A percentile compares a stretch with the other conserved stretches of the same genome.
These are phyloP conservation scores for Lactuca saligna DNA, from an alignment of 129 eudicot genomes.

Conservation along the genomic window DNA sequence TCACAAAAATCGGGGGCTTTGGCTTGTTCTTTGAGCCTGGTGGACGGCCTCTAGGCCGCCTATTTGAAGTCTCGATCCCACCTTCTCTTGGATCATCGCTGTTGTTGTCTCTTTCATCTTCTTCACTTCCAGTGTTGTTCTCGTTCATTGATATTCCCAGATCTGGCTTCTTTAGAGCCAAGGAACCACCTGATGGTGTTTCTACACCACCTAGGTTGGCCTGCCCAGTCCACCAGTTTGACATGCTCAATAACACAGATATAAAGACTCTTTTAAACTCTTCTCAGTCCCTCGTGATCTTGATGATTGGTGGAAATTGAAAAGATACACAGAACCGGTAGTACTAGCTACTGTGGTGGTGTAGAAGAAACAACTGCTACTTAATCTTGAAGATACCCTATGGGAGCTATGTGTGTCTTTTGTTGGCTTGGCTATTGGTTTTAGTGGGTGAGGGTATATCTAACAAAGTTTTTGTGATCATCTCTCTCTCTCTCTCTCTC, in stretches of 20 bases:
- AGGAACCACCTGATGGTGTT: slow-evolving; percentile 29
- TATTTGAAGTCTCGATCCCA: slow-evolving; percentile 51
- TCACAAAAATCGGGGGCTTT: slow-evolving; percentile 69
- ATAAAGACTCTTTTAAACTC: not conserved
- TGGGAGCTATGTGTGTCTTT: slow-evolving; percentile 34
- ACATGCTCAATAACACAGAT: slow-evolving; percentile 30
- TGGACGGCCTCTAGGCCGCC: slow-evolving; percentile 75
- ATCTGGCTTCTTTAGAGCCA: slow-evolving; percentile 35
- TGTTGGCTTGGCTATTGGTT: slow-evolving; percentile 23
- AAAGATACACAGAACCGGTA: slow-evolving; percentile 8
- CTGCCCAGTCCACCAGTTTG: slow-evolving; percentile 72
- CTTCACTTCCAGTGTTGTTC: slow-evolving; percentile 40
- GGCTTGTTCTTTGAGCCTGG: slow-evolving; percentile 72
- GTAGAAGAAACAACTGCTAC: slow-evolving; percentile 5
- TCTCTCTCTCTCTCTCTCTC: not conserved
- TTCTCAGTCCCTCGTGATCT: not conserved
- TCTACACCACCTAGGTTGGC: slow-evolving; percentile 37
- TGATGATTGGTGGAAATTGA: slow-evolving; percentile 1
- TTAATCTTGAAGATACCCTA: slow-evolving; percentile 23
- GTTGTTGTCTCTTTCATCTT: slow-evolving; percentile 42
- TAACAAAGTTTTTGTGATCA: slow-evolving; percentile 13
- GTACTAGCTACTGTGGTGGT: not conserved
- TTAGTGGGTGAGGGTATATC: slow-evolving; percentile 30
- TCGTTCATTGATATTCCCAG: slow-evolving; percentile 42
- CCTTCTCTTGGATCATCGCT: slow-evolving; percentile 70